phyloP scores from a whole-genome alignment of 2,329 filamentous ascomycete species.

The Talaromyces islandicus region DNA sequence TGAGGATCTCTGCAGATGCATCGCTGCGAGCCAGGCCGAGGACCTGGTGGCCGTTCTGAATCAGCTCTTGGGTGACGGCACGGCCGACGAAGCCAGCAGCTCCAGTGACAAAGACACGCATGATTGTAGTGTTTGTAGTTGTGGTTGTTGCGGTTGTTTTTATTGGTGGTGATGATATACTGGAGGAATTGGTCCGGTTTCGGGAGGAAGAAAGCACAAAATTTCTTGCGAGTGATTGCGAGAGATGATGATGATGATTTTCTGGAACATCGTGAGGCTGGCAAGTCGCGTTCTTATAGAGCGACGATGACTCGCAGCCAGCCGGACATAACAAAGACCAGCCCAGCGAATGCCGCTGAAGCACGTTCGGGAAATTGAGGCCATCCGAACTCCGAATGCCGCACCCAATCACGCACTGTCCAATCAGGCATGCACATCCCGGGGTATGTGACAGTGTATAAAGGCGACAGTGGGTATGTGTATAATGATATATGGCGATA shows the following conservation, averaged over 20 bases:
- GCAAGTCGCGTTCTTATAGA: neutral
- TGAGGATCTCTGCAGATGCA: conserved; percentile 21
- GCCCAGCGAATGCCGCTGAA: neutral
- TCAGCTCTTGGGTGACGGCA: conserved; percentile 33
- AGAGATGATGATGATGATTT: neutral
- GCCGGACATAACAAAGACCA: conserved; percentile 4
- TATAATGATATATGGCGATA: too few species aligned
- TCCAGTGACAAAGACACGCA: conserved; percentile 37
- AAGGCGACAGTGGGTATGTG: too few species aligned
- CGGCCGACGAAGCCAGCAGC: conserved; percentile 40
- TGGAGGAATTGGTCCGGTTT: neutral
- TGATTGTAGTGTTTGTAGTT: neutral
- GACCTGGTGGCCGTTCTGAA: conserved; percentile 35
- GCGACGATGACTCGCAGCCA: too few species aligned
- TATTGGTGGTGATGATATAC: neutral
- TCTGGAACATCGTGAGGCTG: neutral
- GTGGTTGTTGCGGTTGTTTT: neutral
- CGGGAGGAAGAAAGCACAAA: neutral
- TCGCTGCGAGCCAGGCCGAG: conserved; percentile 37
- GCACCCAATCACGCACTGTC: neutral
- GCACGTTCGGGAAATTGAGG: conserved; percentile 1
- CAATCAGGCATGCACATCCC: too few species aligned
- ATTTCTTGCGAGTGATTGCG: neutral
- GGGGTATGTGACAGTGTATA: too few species aligned
- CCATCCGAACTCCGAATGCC: neutral